Evolutionary conservation across 2,329 filamentous ascomycete species (phyloP), one percentile per base, ranked within the genome.

Genomic region (Colletotrichum sp.): DNA sequence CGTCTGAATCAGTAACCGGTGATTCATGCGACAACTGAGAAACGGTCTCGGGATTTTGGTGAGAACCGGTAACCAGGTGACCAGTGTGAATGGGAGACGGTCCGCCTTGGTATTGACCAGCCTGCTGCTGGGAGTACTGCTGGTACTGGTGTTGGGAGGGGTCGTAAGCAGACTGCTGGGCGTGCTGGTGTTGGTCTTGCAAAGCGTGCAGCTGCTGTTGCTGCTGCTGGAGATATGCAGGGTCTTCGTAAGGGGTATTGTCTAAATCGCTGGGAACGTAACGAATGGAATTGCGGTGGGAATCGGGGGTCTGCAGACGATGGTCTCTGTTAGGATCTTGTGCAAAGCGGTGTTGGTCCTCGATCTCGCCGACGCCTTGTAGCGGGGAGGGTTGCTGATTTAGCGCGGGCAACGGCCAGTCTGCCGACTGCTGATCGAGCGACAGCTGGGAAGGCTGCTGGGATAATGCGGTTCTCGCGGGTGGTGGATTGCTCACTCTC

Each of bases 1-100:
- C 84, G 75, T 90, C 90, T 52, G 85, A 85, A 77, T 92, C 90
- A 57, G 86, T 85, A 21, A 88, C 82, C 43, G 89, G 89, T 39
- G 91, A 92, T 75, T 93, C 92, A 86, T 90, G 88, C 81, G 92
- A 93, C 78, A 92, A 82, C 82, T 93, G 91, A 8, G 91, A 93
- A 48, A 91, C 83, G 7, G 91, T 92, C 82, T 93, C 92, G 32
- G 90, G 84, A 80, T 92, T 92, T 72, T 85, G 85, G 48, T 83
- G 84, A 60, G 80, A 77, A 72, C 77, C 79, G 74, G 78, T 83
- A 77, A 79, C 82, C 68, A 85, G 80, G 70, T 86, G 84, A 52
- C 82, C 82, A n/a, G 84, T 80, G 75, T 82, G 82, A 55, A 82
- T 78, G 68, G 81, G 84, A 74, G 84, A 81, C 63, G 83, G 84